These are phyloP conservation scores for Chalciporus piperatus DNA, from an alignment of 768 basidiomycete genomes.

Conservation along the genomic window DNA sequence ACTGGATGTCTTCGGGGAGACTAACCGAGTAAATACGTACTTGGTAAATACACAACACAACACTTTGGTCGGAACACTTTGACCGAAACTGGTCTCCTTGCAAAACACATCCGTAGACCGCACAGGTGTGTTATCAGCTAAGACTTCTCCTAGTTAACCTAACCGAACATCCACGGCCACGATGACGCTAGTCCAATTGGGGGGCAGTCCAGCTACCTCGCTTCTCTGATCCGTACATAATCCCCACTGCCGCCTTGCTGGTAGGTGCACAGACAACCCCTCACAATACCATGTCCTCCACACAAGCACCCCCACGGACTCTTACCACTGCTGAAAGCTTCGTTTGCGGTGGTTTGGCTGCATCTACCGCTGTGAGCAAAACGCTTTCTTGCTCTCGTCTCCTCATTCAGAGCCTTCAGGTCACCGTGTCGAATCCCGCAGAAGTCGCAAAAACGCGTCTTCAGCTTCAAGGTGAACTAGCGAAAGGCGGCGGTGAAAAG, in stretches of 20 bases:
- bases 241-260: background rate
- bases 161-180: background rate
- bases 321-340: slow-evolving; percentile 80
- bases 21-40: no score
- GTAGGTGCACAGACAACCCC: background rate
- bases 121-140: no score
- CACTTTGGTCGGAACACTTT: no score
- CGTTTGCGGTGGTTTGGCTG: slow-evolving; percentile 86
- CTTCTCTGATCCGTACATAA: background rate
- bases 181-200: background rate
- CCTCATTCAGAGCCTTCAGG: slow-evolving; percentile 41
- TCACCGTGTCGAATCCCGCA: slow-evolving; percentile 76
- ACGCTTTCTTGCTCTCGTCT: slow-evolving; percentile 1
- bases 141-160: background rate
- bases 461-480: slow-evolving; percentile 94
- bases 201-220: background rate
- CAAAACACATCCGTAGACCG: no score
- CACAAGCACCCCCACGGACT: slow-evolving; percentile 20
- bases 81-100: no score
- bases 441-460: slow-evolving; percentile 87
- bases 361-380: slow-evolving; percentile 72
- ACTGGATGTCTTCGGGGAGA: no score
- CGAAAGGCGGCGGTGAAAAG: slow-evolving; percentile 63
- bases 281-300: slow-evolving; percentile 17
- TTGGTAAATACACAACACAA: no score